Conservation (phyloP, 2,329 filamentous ascomycete genomes). For the Chrysoporthe puriensis region DNA sequence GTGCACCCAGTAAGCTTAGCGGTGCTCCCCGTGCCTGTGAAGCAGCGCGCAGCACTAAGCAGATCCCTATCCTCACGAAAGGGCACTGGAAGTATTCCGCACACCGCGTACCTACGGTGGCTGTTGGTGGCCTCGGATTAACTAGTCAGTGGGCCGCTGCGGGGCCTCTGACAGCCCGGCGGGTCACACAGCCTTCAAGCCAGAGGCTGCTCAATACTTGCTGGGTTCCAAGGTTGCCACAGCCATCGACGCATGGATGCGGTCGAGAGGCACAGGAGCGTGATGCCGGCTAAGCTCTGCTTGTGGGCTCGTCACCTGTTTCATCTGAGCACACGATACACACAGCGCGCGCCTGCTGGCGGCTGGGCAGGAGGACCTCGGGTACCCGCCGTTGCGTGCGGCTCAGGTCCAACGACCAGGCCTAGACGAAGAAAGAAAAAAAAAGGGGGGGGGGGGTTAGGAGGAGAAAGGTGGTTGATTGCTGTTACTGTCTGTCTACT, state of each 20-base stretch:
- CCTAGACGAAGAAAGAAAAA: too few species aligned
- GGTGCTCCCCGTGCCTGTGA: too few species aligned
- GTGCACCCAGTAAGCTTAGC: too few species aligned
- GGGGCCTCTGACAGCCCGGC: not conserved
- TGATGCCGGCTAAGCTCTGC: not conserved
- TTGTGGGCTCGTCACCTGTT: not conserved
- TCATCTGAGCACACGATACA: not conserved
- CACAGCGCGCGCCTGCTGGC: not conserved
- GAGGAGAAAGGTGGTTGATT: not conserved
- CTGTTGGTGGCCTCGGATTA: not conserved
- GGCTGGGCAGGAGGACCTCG: not conserved
- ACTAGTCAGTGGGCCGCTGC: not conserved
- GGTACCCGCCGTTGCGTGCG: too few species aligned
- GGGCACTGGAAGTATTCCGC: not conserved
- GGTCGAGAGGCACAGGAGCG: not conserved
- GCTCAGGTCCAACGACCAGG: too few species aligned
- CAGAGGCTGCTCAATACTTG: conserved; percentile 4
- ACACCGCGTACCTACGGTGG: not conserved
- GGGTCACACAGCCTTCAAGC: conserved; percentile 14
- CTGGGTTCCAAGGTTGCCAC: too few species aligned
- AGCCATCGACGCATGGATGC: not conserved
- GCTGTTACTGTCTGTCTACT: not conserved
- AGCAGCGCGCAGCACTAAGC: too few species aligned
- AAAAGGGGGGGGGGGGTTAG: too few species aligned
- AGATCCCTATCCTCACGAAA: not conserved